A percentile compares a stretch with the other conserved stretches of the same genome.
Conservation (phyloP, 140 eudicot species). For the Stevia rebaudiana region DNA sequence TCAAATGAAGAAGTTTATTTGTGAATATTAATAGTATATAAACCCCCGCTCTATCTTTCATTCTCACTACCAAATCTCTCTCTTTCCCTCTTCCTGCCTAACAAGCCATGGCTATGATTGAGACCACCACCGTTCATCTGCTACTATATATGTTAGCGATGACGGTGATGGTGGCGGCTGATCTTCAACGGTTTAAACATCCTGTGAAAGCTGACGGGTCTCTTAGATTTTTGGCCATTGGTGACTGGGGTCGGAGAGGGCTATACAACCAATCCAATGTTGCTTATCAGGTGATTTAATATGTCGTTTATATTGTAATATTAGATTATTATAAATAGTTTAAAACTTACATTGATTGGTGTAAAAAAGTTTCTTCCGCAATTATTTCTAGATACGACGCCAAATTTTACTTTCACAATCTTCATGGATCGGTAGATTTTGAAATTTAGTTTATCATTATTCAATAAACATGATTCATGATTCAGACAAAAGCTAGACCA, state of each 20-base stretch:
- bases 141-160: not conserved
- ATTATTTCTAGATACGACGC: too few species aligned
- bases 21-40: slow-evolving; percentile 19
- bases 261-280: slow-evolving; percentile 48
- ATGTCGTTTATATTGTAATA: too few species aligned
- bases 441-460: too few species aligned
- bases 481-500: not conserved
- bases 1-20: not conserved
- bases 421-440: too few species aligned
- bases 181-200: slow-evolving; percentile 32
- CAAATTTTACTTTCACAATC: too few species aligned
- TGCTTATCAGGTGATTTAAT: slow-evolving; percentile 51
- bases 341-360: too few species aligned
- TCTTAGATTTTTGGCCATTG: slow-evolving; percentile 36
- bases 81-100: not conserved
- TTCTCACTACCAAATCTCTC: not conserved
- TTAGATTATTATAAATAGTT: too few species aligned
- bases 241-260: slow-evolving; percentile 75
- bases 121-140: slow-evolving; percentile 9
- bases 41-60: too few species aligned
- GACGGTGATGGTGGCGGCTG: slow-evolving; percentile 14
- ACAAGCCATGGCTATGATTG: slow-evolving; percentile 17
- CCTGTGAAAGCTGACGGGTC: slow-evolving; percentile 29
- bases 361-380: too few species aligned
- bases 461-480: too few species aligned